Evolutionary conservation across 2,329 filamentous ascomycete species (phyloP).

Genomic region (Nigrospora sphaerica): DNA sequence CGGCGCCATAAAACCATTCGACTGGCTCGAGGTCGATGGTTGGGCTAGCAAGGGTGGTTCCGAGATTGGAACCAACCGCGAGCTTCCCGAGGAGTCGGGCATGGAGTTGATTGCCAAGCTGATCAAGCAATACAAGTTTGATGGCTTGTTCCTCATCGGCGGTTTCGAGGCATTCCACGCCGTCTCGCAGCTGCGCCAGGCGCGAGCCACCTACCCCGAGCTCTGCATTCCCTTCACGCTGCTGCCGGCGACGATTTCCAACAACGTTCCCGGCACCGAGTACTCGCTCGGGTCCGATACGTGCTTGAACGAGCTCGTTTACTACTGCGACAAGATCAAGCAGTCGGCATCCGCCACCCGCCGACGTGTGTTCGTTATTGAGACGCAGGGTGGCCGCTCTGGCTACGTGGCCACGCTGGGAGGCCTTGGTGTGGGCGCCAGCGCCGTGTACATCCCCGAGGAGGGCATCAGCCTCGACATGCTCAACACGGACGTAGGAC

Average conservation of each 20-base stretch:
- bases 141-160: constrained; percentile 85
- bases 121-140: constrained; percentile 81
- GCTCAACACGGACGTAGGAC: constrained; percentile 83
- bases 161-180: constrained; percentile 97
- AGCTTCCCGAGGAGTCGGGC: constrained; percentile 77
- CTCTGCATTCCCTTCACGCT: constrained; percentile 90
- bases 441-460: constrained; percentile 93
- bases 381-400: constrained; percentile 91
- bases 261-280: constrained; percentile 96
- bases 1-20: constrained; percentile 76
- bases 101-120: constrained; percentile 76
- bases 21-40: constrained; percentile 88
- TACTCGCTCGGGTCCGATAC: constrained; percentile 96
- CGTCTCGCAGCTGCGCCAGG: constrained; percentile 78
- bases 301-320: constrained; percentile 88
- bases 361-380: constrained; percentile 91
- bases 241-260: constrained; percentile 93
- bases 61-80: constrained; percentile 96
- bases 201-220: constrained; percentile 67
- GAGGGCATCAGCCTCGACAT: constrained; percentile 92
- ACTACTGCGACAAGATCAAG: constrained; percentile 95
- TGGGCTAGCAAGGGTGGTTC: constrained; percentile 97
- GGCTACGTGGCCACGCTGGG: constrained; percentile 90
- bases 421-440: constrained; percentile 83
- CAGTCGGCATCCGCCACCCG: constrained; percentile 93